Evolutionary conservation across 2,329 filamentous ascomycete genomes (phyloP), one percentile per base, ranked within the genome.

Genomic region (Fusarium vanettenii): DNA sequence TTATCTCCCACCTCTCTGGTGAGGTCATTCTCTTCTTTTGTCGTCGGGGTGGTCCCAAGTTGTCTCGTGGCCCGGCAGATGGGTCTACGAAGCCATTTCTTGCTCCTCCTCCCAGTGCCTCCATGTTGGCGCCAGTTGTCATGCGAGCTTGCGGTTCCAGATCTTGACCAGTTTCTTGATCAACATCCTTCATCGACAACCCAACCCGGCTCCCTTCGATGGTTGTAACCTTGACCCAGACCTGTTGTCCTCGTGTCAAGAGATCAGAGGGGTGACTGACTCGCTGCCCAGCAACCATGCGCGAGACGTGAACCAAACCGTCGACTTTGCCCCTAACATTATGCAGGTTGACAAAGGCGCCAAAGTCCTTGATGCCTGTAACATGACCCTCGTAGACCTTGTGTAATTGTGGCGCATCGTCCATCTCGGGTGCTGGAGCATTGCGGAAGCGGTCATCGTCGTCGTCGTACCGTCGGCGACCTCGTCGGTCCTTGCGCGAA

Each of bases 1-100:
- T 92, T 72, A 99, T 98, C 82, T 99, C 97, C 96, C 97, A 99
- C 80, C 97, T 88, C 81, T 99, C 97, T 1, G 97, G 97, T 16
- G 96, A 98, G 0, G 96, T 98, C 92, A 98, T 92, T 62, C 97
- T 90, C 86, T 99, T 99, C 82, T 94, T 95, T 65, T 92, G 92
- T 55, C 88, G 89, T 75, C 88, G 88, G 9, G 86, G 84, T 1
- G 80, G 78, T 0, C 84, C 84, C 13, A 85, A 76, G 57, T 62
- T 88, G 85, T 85, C 71, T 79, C 80, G 74, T 60, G 81, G 78
- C 81, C 78, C 70, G 48, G 76, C 61, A 6, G 75, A 22, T 27
- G 89, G 80, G 60, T 86, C 87, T 9, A 86, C 87, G 66, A 90
- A 91, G 18, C 90, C 88, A 69, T 92, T 89, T 61, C 89, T 87